These are phyloP conservation scores for Penicillium samsonianum DNA, from an alignment of 495 filamentous ascomycete species.

Conservation along the genomic window DNA sequence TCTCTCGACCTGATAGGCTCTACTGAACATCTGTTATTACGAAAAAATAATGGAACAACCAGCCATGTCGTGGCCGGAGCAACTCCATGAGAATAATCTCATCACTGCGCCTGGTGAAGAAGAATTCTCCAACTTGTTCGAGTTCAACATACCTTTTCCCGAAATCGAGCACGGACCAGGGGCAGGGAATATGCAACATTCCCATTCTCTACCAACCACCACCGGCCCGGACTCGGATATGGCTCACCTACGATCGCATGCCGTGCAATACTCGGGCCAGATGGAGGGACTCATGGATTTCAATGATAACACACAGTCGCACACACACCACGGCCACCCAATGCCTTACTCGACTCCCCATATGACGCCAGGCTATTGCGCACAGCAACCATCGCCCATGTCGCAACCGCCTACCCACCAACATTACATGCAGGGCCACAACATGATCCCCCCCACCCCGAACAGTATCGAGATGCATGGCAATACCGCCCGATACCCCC, in stretches of 20 bases:
- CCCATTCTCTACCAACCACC: slow-evolving; percentile 36
- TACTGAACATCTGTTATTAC: not conserved
- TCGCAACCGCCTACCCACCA: slow-evolving; percentile 59
- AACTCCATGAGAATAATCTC: slow-evolving; percentile 35
- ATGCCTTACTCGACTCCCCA: slow-evolving; percentile 36
- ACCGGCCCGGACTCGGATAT: slow-evolving; percentile 34
- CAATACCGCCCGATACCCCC: slow-evolving; percentile 61
- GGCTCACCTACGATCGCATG: slow-evolving; percentile 34
- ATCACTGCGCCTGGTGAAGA: slow-evolving; percentile 42
- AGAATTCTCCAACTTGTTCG: slow-evolving; percentile 56
- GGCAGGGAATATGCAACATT: slow-evolving; percentile 36
- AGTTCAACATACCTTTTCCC: slow-evolving; percentile 54
- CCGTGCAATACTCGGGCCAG: slow-evolving; percentile 19
- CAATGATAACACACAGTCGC: slow-evolving; percentile 26
- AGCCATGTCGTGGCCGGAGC: slow-evolving; percentile 45
- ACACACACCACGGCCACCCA: slow-evolving; percentile 18
- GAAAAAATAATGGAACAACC: slow-evolving; percentile 46
- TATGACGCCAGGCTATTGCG: slow-evolving; percentile 43
- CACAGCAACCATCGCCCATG: slow-evolving; percentile 45
- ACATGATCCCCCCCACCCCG: slow-evolving; percentile 85
- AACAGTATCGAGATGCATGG: slow-evolving; percentile 89
- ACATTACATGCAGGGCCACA: slow-evolving; percentile 53
- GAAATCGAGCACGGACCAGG: slow-evolving; percentile 48
- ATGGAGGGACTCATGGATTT: slow-evolving; percentile 45
- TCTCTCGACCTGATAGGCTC: not conserved